phyloP scores from a whole-genome alignment of 2,329 filamentous ascomycete genomes.

The Paraphoma sp. region DNA sequence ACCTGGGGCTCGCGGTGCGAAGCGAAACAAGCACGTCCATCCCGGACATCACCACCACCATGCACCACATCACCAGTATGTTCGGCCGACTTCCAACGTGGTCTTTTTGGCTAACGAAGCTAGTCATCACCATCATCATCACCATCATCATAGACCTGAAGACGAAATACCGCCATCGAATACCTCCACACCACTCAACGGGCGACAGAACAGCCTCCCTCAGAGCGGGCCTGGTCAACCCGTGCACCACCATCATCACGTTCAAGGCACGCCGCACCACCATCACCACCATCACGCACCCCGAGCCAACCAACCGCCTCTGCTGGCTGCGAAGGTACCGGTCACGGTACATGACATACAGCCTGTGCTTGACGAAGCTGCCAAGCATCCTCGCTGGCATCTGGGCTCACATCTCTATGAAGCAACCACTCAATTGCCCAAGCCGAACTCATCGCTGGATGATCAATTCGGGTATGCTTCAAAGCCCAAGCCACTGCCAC shows the following conservation, averaged over 20 bases:
- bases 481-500: slow-evolving; percentile 75
- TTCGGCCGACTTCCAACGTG: slow-evolving; percentile 12
- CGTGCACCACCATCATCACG: slow-evolving; percentile 49
- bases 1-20: slow-evolving; percentile 69
- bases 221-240: slow-evolving; percentile 37
- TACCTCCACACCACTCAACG: slow-evolving; percentile 27
- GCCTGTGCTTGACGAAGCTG: slow-evolving; percentile 73
- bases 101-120: slow-evolving; percentile 28
- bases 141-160: slow-evolving; percentile 62
- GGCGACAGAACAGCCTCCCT: slow-evolving; percentile 34
- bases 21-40: slow-evolving; percentile 60
- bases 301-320: slow-evolving; percentile 24
- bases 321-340: slow-evolving; percentile 62
- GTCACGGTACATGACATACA: slow-evolving; percentile 63
- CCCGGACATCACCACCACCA: slow-evolving; percentile 68
- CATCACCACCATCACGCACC: slow-evolving; percentile 41
- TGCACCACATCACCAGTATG: slow-evolving; percentile 58
- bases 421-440: slow-evolving; percentile 63
- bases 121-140: slow-evolving; percentile 63
- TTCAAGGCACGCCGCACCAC: slow-evolving; percentile 46
- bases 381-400: slow-evolving; percentile 75
- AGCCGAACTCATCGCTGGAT: slow-evolving; percentile 50
- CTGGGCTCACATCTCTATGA: slow-evolving; percentile 86
- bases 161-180: slow-evolving; percentile 51
- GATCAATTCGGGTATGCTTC: slow-evolving; percentile 65